Evolutionary conservation across 805 yeast genomes (phyloP), one percentile per base, ranked within the genome.

Genomic region (Metschnikowia corniflorae): DNA sequence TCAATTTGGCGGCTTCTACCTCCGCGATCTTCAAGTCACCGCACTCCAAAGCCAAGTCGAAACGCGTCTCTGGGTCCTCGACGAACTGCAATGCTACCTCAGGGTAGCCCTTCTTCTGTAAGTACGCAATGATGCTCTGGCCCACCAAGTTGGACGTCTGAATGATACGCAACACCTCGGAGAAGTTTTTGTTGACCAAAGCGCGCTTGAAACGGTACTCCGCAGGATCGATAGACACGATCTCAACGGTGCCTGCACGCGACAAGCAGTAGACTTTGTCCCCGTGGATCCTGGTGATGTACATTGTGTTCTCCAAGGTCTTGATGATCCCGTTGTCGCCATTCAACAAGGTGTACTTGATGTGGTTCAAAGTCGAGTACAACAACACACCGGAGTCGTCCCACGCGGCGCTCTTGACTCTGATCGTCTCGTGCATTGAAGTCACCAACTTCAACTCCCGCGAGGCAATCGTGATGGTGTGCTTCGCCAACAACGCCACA

Each of bases 361-460:
- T 83, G 61, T 93, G 99, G 66, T 91, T 91, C 61, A 93, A 73
- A 6, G 99, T 93, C 15, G 97, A 83, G 65, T 91, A 93, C 49
- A 93, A 73, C 59, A 93, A 74, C 21, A 94, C 95, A 35, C 91
- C 91, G 32, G 85, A 70, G 51, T 88, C 96, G 61, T 93, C 97
- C 97, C 97, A 93, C 14, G 95, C 86, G 31, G 96, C 97, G 66
- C 94, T 81, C 70, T 93, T 93, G 55, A 93, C 87, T 60, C 98
- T 75, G 50, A 93, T 93, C 3, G 97, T 91, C 70, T 93, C 99
- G 59, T 88, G 97, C 78, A 88, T 75, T 2, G 95, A 79, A 36
- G 91, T 80, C 26, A 88, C 70, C 39, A 79, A 65, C 57, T 86
- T 88, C 51, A 91, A 73, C 46, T 78, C 82, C 59, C 80, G 82